Evolutionary conservation across 495 filamentous ascomycete genomes (phyloP), one percentile per base, ranked within the genome.

Genomic region (Haplographium delicatum): DNA sequence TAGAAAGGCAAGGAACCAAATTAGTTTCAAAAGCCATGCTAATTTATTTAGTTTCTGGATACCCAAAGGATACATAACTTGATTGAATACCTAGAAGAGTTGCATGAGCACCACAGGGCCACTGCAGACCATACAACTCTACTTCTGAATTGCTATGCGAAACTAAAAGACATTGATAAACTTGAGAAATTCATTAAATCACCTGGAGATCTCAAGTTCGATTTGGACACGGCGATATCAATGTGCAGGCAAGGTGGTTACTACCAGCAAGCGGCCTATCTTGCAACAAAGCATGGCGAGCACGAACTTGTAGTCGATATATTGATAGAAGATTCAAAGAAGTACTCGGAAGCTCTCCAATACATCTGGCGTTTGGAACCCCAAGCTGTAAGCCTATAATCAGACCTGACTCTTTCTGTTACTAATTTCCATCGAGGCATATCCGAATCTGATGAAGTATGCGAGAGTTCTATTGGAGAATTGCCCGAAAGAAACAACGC

Each of bases 241-340:
- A 97, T 98, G 93, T 98, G 93, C 58, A 81, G 94, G 15, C 93
- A 98, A 69, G 94, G 90, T 19, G 90, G 94, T n/a, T 98, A 98
- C 64, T 91, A 84, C 62, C 88, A 96, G 53, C 93, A 98, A 69
- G 93, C 93, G 6, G 94, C 93, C 2, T 97, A 93, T 61, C 76
- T 98, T 39, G 91, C 93, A 9, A 88, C 89, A 47, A 94, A 96
- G 62, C 91, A 97, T 61, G 82, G 86, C 5, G 94, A 98, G 61
- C 87, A 93, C 58, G 90, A 95, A 26, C 76, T 96, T 50, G 93
- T 98, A 1, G 84, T 97, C 8, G 89, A 95, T 63, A 95, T 98
- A 33, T 63, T 98, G 45, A 91, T 97, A 34, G 93, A 98, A 64
- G 90, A 98, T 60, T 89, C 89, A 0, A 90, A 91, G 62, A 81